Conservation (phyloP, 345 rosid species). For the Punica granatum region DNA sequence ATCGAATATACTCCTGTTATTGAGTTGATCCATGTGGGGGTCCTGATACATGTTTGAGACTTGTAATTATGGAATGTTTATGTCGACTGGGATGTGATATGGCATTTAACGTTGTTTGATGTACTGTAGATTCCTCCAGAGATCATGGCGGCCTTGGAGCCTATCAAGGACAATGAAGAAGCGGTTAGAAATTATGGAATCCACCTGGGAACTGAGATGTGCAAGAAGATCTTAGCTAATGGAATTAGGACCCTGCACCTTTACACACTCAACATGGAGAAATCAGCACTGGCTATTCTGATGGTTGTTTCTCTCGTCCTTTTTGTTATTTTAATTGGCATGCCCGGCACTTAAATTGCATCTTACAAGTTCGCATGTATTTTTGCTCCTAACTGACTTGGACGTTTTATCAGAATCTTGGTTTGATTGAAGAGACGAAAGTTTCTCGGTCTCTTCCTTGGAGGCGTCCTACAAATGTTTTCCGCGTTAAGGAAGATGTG, state of each 20-base stretch:
- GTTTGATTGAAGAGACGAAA: conserved; percentile 86
- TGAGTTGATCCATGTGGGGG: not conserved
- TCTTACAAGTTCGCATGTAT: not conserved
- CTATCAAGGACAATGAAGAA: conserved; percentile 96
- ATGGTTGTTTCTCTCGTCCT: conserved; percentile 37
- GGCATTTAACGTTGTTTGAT: not conserved
- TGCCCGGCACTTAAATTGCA: not conserved
- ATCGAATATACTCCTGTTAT: not conserved
- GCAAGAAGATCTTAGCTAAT: conserved; percentile 84
- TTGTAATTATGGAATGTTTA: not conserved
- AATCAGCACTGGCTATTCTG: conserved; percentile 79
- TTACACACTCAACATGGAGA: conserved; percentile 91
- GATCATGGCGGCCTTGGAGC: conserved; percentile 78
- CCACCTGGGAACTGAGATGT: conserved; percentile 96
- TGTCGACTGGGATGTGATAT: not conserved
- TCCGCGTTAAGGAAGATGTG: conserved; percentile 88
- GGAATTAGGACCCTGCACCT: conserved; percentile 86
- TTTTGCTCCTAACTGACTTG: conserved; percentile 16
- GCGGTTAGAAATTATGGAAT: conserved; percentile 88
- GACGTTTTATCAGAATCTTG: conserved; percentile 66
- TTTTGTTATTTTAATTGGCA: not conserved
- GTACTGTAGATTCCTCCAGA: conserved; percentile 69
- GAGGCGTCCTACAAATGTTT: conserved; percentile 87
- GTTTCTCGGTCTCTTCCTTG: conserved; percentile 75
- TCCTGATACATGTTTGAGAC: not conserved